Conservation (phyloP, 1,284 basidiomycete genomes). For the Coniophora puteana region DNA sequence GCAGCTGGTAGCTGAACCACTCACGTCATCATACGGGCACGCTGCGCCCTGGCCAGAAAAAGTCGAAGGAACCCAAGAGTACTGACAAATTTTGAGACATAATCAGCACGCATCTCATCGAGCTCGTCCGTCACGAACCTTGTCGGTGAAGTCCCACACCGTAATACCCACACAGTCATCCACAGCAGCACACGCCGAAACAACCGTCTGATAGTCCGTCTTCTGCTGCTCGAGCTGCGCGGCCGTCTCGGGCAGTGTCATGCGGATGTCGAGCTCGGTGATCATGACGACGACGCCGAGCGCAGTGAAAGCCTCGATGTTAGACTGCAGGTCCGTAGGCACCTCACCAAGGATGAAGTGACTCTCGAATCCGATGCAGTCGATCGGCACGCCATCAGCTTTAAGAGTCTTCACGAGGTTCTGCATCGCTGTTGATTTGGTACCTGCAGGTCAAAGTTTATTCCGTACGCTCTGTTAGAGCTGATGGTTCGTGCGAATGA, state of each 20-base stretch:
- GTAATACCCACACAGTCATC: conserved; percentile 43
- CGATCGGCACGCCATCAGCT: conserved; percentile 39
- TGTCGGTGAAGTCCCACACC: conserved; percentile 50
- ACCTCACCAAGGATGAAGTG: conserved; percentile 49
- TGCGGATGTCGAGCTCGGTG: conserved; percentile 50
- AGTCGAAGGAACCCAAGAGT: conserved; percentile 20
- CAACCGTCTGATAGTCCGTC: conserved; percentile 39
- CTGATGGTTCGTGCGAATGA: too few species aligned
- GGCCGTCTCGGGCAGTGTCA: conserved; percentile 44
- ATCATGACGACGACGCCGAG: conserved; percentile 49
- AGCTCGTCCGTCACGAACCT: conserved; percentile 11
- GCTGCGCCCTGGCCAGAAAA: conserved; percentile 19
- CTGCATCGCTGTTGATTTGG: conserved; percentile 42
- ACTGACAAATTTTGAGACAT: conserved; percentile 4
- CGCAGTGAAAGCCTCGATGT: conserved; percentile 39
- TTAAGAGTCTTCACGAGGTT: conserved; percentile 42
- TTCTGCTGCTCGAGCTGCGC: conserved; percentile 44
- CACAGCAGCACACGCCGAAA: conserved; percentile 38
- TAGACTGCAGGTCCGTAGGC: conserved; percentile 32
- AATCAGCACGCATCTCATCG: neutral
- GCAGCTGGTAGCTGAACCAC: neutral
- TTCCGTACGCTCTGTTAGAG: too few species aligned
- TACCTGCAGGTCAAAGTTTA: conserved; percentile 16
- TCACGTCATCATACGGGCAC: conserved; percentile 18
- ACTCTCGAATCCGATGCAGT: conserved; percentile 46